Evolutionary conservation across 2,329 filamentous ascomycete genomes (phyloP).

Genomic region (Pestalotiopsis sp.): DNA sequence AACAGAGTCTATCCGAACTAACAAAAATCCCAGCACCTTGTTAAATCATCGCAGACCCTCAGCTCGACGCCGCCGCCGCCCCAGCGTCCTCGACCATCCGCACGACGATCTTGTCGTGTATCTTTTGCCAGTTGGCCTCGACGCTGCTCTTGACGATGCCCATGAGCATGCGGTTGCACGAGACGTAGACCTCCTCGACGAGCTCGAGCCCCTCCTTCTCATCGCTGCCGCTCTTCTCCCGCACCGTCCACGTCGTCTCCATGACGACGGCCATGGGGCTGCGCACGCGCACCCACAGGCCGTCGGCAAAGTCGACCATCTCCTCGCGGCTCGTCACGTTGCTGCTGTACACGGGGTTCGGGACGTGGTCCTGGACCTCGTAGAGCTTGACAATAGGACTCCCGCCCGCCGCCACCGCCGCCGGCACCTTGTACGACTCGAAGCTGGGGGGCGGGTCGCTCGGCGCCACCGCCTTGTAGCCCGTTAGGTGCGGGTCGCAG

Average conservation of each 20-base stretch:
- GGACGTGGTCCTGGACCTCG: constrained; percentile 53
- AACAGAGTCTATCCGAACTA: too few species aligned
- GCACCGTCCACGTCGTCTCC: constrained; percentile 51
- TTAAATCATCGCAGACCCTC: too few species aligned
- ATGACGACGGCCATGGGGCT: constrained; percentile 53
- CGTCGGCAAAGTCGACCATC: constrained; percentile 50
- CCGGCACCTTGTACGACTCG: constrained; percentile 26
- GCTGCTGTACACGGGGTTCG: constrained; percentile 57
- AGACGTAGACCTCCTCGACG: constrained; percentile 52
- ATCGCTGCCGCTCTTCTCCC: constrained; percentile 29
- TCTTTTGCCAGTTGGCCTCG: constrained; percentile 50
- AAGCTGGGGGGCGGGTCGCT: constrained; percentile 24
- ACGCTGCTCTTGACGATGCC: constrained; percentile 52
- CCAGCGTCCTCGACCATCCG: constrained; percentile 4
- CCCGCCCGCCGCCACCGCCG: constrained; percentile 17
- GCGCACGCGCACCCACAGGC: constrained; percentile 52
- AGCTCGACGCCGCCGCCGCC: background rate
- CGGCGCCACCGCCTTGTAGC: constrained; percentile 28
- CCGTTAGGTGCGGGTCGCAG: constrained; percentile 53
- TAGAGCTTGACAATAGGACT: constrained; percentile 46
- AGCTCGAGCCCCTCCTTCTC: constrained; percentile 40
- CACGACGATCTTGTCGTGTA: constrained; percentile 47
- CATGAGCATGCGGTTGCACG: constrained; percentile 50
- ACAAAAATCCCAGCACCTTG: too few species aligned
- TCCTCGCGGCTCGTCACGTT: constrained; percentile 56